Evolutionary conservation across 176 grass and related monocot genomes (phyloP).

Genomic region (Aegilops longissima): DNA sequence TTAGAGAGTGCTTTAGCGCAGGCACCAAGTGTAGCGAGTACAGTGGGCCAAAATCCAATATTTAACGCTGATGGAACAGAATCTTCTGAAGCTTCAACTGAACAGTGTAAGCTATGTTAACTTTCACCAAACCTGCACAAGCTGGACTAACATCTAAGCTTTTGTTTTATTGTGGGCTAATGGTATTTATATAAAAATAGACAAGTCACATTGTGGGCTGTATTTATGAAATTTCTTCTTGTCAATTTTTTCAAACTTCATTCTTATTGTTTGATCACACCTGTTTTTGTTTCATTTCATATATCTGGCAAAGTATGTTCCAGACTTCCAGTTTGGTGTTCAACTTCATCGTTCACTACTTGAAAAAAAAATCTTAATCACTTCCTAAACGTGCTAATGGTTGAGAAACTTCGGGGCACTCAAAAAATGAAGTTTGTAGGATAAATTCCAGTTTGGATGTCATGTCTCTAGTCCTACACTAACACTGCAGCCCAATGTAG

Average conservation of each 20-base stretch:
- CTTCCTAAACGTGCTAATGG: constrained; percentile 12
- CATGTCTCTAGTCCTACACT: neutral
- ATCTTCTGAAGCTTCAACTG: constrained; percentile 55
- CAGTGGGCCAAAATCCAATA: constrained; percentile 80
- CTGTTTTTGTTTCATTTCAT: constrained; percentile 18
- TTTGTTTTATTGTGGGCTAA: neutral
- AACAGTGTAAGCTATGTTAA: constrained; percentile 56
- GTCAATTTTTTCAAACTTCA: neutral
- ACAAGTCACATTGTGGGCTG: neutral
- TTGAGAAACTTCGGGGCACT: neutral
- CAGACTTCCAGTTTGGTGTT: constrained; percentile 25
- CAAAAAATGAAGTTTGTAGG: constrained; percentile 8
- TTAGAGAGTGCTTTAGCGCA: constrained; percentile 86
- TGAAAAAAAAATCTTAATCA: neutral
- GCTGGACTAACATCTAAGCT: neutral
- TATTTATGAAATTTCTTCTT: neutral
- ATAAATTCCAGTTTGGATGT: constrained; percentile 13
- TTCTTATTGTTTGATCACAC: neutral
- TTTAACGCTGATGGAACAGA: constrained; percentile 60
- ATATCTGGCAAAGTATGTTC: neutral
- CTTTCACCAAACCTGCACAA: constrained; percentile 8
- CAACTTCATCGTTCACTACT: neutral
- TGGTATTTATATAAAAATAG: constrained; percentile 2
- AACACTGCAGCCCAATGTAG: neutral
- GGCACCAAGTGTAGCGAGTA: constrained; percentile 61